These are phyloP conservation scores for Calonectria multiphialidica DNA, from an alignment of 2,329 filamentous ascomycete species.

Conservation along the genomic window DNA sequence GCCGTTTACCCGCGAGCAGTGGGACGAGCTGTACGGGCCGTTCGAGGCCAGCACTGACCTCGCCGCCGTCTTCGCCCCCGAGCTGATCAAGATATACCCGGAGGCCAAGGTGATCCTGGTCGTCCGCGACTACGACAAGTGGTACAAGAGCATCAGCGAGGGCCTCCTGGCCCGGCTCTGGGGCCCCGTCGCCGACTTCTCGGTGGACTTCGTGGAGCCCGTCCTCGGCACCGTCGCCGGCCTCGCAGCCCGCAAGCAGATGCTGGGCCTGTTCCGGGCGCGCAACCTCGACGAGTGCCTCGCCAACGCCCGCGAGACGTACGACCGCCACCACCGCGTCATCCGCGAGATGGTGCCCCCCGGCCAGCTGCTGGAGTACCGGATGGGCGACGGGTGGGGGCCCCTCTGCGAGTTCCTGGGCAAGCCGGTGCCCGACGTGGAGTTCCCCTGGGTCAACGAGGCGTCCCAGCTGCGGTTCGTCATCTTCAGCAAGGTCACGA, in stretches of 20 bases:
- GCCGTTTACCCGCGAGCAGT: conserved; percentile 43
- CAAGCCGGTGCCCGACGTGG: conserved; percentile 44
- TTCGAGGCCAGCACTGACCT: conserved; percentile 48
- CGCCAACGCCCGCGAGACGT: conserved; percentile 37
- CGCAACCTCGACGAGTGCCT: conserved; percentile 36
- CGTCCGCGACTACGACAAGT: conserved; percentile 46
- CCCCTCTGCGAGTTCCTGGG: conserved; percentile 53
- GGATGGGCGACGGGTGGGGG: conserved; percentile 49
- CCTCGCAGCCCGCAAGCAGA: conserved; percentile 37
- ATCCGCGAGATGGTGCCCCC: conserved; percentile 43
- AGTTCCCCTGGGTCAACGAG: conserved; percentile 50
- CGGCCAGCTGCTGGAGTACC: conserved; percentile 47
- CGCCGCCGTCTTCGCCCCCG: conserved; percentile 41
- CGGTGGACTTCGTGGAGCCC: conserved; percentile 40
- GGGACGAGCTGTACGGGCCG: conserved; percentile 48
- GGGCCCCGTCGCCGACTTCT: conserved; percentile 29
- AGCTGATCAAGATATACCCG: conserved; percentile 47
- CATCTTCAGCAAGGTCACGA: conserved; percentile 22
- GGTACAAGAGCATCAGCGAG: conserved; percentile 49
- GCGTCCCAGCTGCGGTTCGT: conserved; percentile 32
- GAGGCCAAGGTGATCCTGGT: conserved; percentile 50
- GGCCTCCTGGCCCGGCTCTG: conserved; percentile 41
- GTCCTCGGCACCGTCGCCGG: conserved; percentile 48
- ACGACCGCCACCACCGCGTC: conserved; percentile 44
- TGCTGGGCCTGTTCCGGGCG: conserved; percentile 45